These are phyloP conservation scores for Helichrysum umbraculigerum DNA, from an alignment of 129 eudicot species.

Conservation along the genomic window DNA sequence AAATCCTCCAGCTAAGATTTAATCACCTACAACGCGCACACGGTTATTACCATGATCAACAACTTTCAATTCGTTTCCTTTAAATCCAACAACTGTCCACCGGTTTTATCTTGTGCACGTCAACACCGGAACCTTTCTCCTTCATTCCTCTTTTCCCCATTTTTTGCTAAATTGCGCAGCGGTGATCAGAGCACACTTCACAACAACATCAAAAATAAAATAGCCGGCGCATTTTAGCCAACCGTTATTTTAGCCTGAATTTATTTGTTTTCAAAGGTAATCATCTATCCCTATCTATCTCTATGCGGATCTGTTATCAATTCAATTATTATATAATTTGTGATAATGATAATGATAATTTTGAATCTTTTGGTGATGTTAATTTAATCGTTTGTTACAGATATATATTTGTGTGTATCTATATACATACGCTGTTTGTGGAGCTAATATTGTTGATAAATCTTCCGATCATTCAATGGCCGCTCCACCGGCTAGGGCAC, in stretches of 20 bases:
- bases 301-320: neutral
- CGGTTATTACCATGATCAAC: too few species aligned
- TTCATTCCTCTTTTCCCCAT: constrained; percentile 22
- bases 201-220: too few species aligned
- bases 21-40: too few species aligned
- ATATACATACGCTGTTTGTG: too few species aligned
- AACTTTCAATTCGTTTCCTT: too few species aligned
- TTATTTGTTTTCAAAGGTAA: neutral
- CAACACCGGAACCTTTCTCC: constrained; percentile 33
- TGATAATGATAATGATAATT: neutral
- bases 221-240: constrained; percentile 29
- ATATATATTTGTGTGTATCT: too few species aligned
- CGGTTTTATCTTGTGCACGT: constrained; percentile 29
- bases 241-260: neutral
- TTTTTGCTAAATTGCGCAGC: neutral
- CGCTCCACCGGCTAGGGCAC: constrained; percentile 56
- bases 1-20: too few species aligned
- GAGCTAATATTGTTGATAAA: neutral
- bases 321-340: constrained; percentile 20
- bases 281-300: neutral
- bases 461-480: constrained; percentile 48
- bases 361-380: too few species aligned
- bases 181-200: neutral
- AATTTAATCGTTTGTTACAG: too few species aligned
- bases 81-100: too few species aligned